Percentiles rank a stretch among this genome's conserved stretches.
phyloP scores from a whole-genome alignment of 2,329 filamentous ascomycete genomes.

The Fonsecaea erecta region DNA sequence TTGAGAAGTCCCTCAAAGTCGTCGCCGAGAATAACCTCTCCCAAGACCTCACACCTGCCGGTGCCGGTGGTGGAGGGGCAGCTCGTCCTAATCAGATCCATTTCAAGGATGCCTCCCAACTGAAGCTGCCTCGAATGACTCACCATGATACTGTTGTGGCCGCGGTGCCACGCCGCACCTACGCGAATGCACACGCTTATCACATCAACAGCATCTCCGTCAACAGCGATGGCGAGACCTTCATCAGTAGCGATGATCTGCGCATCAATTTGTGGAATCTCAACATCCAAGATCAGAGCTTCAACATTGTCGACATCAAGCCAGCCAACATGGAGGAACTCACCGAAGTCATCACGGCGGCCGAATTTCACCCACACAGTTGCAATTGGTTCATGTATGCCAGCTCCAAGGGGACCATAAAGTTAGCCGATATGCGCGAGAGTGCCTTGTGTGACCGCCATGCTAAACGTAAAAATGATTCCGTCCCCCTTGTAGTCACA shows the following conservation, averaged over 20 bases:
- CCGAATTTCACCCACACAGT: conserved; percentile 94
- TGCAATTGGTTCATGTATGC: conserved; percentile 99
- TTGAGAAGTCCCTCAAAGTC: conserved; percentile 98
- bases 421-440: conserved; percentile 97
- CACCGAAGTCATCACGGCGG: conserved; percentile 97
- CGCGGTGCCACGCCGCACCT: conserved; percentile 91
- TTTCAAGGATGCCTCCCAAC: conserved; percentile 78
- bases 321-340: conserved; percentile 99
- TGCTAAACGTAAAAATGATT: conserved; percentile 74
- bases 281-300: conserved; percentile 99
- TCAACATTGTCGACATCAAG: conserved; percentile 99
- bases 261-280: conserved; percentile 99
- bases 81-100: conserved; percentile 72
- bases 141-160: conserved; percentile 98
- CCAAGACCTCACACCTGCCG: conserved; percentile 82
- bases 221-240: conserved; percentile 98
- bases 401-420: conserved; percentile 98
- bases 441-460: conserved; percentile 95
- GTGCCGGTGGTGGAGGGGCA: conserved; percentile 69
- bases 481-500: neutral
- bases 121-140: conserved; percentile 94
- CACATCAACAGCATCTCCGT: conserved; percentile 99
- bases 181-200: conserved; percentile 97
- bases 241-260: conserved; percentile 97
- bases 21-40: conserved; percentile 99